phyloP scores from a whole-genome alignment of 352 stramenopile species.

The Lagenidium giganteum region DNA sequence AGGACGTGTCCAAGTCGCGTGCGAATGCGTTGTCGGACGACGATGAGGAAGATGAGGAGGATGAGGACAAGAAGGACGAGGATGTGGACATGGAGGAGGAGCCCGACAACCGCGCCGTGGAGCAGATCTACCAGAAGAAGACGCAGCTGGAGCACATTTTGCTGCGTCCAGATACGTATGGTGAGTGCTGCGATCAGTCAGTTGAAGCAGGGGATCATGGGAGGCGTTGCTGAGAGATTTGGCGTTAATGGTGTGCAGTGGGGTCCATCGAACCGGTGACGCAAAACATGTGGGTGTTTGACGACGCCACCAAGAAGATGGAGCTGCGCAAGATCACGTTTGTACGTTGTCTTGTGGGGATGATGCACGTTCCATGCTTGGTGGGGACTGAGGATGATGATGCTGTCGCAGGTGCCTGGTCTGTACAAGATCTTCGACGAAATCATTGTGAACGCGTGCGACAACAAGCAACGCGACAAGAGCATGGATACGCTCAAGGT shows the following conservation, averaged over 20 bases:
- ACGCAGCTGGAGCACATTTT: constrained; percentile 98
- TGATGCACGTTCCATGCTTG: too few species aligned
- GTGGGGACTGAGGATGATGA: too few species aligned
- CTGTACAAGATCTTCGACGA: constrained; percentile 99
- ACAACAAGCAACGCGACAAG: constrained; percentile 99
- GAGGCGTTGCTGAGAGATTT: not conserved
- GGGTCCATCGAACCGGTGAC: constrained; percentile 93
- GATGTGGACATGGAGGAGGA: constrained; percentile 16
- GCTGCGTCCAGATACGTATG: constrained; percentile 97
- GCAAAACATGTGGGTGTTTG: constrained; percentile 91
- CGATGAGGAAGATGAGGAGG: constrained; percentile 41
- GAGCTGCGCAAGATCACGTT: constrained; percentile 91
- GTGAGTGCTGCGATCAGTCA: constrained; percentile 30
- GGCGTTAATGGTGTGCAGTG: constrained; percentile 51
- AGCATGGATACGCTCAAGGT: constrained; percentile 94
- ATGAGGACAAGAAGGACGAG: constrained; percentile 18
- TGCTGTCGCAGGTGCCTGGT: constrained; percentile 73
- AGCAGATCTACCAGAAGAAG: constrained; percentile 98
- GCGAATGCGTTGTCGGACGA: constrained; percentile 26
- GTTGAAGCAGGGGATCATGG: not conserved
- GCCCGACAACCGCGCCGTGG: constrained; percentile 60
- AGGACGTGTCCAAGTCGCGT: constrained; percentile 22
- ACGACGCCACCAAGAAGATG: constrained; percentile 89
- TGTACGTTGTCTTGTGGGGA: constrained; percentile 23
- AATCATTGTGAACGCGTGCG: constrained; percentile 99